Evolutionary conservation across 1,284 basidiomycete genomes (phyloP), one percentile per base, ranked within the genome.

Genomic region (Erythrobasidium hasegawianum): DNA sequence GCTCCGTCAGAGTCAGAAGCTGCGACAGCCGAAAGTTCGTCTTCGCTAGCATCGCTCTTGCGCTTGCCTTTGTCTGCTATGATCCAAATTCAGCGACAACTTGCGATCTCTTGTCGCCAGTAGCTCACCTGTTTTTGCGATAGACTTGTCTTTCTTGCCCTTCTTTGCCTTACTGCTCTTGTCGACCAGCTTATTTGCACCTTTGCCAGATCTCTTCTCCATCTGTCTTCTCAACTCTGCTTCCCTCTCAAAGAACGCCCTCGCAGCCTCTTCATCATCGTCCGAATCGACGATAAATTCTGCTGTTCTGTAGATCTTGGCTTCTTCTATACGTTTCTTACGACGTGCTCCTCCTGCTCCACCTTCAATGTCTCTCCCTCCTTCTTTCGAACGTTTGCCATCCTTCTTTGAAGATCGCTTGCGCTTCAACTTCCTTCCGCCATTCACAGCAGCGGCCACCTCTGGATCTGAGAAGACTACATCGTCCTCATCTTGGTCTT

Each of bases 231-330:
- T 43, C 10, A 66, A 45, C 20, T 56, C 59, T 50, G 56, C 61
- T 13, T 70, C 70, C 20, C 71, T 13, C 40, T 71, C 71, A 18
- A 64, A 68, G 38, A 71, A 65, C 16, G 56, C 56, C n/a, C 56
- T 29, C 18, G 57, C 47, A 14, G 62, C 62, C 3, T 65, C 62
- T 41, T 65, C 62, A 47, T 65, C 62, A 43, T 75, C 77, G 1
- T 71, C 73, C 62, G 74, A 75, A 13, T 68, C 70, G 77, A 87
- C 84, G 75, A 94, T 91, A 75, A 93, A 90, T 75, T 90, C 87
- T 5, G 91, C 90, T 11, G 86, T 88, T 78, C 92, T 92, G 81
- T 88, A 93, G 64, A 80, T 77, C 77, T 86, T 82, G 72, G 85
- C 82, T 76, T 93, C 89, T 74, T 86, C 70, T 10, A 29, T 24